Base-by-base conservation (phyloP, 192 early-diverging fungal genomes). In the Radiomyces spectabilis region DNA sequence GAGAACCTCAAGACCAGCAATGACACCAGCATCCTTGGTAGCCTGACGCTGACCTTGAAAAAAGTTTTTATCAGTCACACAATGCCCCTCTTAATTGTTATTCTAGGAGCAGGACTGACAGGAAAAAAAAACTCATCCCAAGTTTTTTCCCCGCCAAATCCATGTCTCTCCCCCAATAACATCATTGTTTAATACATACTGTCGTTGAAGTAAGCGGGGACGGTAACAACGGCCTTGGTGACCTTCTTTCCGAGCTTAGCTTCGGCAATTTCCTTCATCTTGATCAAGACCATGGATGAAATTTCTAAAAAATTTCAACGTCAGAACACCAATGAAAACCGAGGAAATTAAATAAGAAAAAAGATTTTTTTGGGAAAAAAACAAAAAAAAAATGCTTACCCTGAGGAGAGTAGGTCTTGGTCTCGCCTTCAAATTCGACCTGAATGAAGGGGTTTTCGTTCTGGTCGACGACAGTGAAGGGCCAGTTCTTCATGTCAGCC, bases 21-120 rank as follows among this genome's bases (percentile, higher is more conserved):
- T 93, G 71, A 59, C 62, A 73, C 91, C 91, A 46, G 91, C 91
- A 73, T 93, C 91, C 80, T 91, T 90, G 74, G 89, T 91, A 41
- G 91, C 88, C 57, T 90, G 85, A 75, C 89, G 85, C 79, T 93
- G 91, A 53, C 85, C 89, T 89, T 95, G 75, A 93, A 91, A 37
- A 22, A 24, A 46, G 1, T 18, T 12, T 9, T 18, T 33, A 32
- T 44, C 22, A 26, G 25, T 46, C 25, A 26, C 44, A 27, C 44
- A 27, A 22, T 46, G 44, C 13, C 29, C 29, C 29, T 2, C 29
- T 25, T 31, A 40, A 16, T 4, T 26, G n/a, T 27, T 27, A 13
- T 4, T 30, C 13, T 19, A 32, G 22, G 35, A 33, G 35, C 21
- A 39, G 21, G 10, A n/a, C 40, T 27, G 6, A 25, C 26, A 40